A percentile compares a stretch with the other conserved stretches of the same genome.
Evolutionary conservation across 192 early-diverging fungal genomes (phyloP).

Genomic region (Linnemannia hyalina): DNA sequence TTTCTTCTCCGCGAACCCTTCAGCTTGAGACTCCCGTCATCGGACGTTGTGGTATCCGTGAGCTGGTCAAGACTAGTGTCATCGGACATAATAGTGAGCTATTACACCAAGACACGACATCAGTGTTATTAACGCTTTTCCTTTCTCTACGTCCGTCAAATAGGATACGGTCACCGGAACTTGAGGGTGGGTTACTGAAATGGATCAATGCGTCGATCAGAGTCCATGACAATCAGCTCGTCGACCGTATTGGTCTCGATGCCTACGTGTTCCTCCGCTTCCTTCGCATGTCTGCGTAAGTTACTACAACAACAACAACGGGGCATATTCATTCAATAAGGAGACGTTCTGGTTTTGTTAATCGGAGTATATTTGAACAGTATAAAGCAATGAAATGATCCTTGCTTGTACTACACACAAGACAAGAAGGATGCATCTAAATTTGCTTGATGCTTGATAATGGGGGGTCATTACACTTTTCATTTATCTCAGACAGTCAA

Average conservation of each 20-base stretch:
- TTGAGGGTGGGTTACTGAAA: slow-evolving; percentile 62
- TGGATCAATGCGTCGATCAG: slow-evolving; percentile 72
- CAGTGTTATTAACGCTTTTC: neutral
- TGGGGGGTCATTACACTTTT: too few species aligned
- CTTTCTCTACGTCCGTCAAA: neutral
- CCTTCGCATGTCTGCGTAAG: slow-evolving; percentile 67
- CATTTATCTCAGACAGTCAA: too few species aligned
- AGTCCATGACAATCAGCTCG: slow-evolving; percentile 65
- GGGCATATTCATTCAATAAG: neutral
- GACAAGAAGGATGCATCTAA: too few species aligned
- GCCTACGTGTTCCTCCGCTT: slow-evolving; percentile 84
- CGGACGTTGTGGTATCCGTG: too few species aligned
- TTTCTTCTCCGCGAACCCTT: too few species aligned
- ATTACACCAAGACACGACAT: neutral
- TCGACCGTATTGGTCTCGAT: slow-evolving; percentile 75
- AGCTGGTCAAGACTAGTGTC: too few species aligned
- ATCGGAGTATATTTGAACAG: too few species aligned
- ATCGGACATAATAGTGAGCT: too few species aligned
- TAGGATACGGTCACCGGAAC: slow-evolving; percentile 66
- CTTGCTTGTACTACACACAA: too few species aligned
- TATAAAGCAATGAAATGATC: too few species aligned
- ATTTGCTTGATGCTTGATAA: too few species aligned
- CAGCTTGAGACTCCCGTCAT: too few species aligned
- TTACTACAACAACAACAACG: neutral
- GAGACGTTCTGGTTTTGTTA: neutral